Conservation (phyloP, 495 filamentous ascomycete genomes). For the Pyrenula aspistea region DNA sequence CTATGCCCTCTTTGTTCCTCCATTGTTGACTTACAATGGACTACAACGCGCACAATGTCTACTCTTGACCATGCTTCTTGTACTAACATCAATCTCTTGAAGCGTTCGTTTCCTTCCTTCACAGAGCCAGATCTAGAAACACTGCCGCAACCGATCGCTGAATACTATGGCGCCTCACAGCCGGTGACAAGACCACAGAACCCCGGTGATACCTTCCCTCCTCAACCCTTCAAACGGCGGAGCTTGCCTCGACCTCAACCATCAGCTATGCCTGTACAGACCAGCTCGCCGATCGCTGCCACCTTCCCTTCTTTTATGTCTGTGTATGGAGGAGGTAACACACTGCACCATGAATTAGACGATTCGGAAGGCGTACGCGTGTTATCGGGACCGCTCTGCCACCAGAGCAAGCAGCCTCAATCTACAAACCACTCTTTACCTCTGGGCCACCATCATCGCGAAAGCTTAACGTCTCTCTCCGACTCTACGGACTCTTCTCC, state of each 20-base stretch:
- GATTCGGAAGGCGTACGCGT: not conserved
- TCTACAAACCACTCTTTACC: constrained; percentile 10
- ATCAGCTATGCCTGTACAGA: constrained; percentile 13
- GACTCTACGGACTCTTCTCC: constrained; percentile 90
- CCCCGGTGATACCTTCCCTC: not conserved
- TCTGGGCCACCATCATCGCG: constrained; percentile 25
- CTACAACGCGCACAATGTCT: not conserved
- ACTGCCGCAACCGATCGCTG: not conserved
- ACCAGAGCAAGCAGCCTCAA: constrained; percentile 9
- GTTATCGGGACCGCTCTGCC: not conserved
- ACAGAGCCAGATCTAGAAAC: not conserved
- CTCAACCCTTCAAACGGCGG: not conserved
- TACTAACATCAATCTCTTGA: not conserved
- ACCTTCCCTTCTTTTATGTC: constrained; percentile 18
- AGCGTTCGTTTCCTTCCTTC: not conserved
- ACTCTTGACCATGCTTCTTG: not conserved
- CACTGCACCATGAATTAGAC: not conserved
- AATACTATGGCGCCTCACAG: not conserved
- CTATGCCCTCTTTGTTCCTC: not conserved
- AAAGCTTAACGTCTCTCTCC: constrained; percentile 56
- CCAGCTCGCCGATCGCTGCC: constrained; percentile 15
- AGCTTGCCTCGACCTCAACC: not conserved
- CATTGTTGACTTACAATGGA: not conserved
- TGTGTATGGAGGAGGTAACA: constrained; percentile 12
- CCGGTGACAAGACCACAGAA: not conserved